These are phyloP conservation scores for Posidonia australis DNA, from an alignment of 106 monocot species.

Conservation along the genomic window DNA sequence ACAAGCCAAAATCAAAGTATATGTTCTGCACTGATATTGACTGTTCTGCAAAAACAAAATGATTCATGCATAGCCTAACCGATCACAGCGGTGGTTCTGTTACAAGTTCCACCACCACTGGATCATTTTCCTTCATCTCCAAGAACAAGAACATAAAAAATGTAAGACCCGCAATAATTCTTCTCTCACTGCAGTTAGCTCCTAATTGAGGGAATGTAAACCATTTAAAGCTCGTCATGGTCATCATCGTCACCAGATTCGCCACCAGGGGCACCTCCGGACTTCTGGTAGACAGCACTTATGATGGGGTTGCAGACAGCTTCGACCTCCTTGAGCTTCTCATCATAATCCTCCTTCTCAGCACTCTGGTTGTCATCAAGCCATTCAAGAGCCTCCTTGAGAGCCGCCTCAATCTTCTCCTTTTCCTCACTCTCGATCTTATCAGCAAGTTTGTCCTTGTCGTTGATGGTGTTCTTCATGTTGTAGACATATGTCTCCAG, in stretches of 20 bases:
- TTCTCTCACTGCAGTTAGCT: no score
- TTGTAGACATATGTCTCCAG: constrained; percentile 44
- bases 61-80: no score
- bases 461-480: constrained; percentile 34
- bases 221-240: constrained; percentile 15
- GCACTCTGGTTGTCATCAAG: constrained; percentile 39
- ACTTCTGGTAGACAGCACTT: constrained; percentile 21
- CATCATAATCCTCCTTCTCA: constrained; percentile 44
- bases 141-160: no score
- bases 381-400: constrained; percentile 39
- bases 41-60: no score
- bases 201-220: no score
- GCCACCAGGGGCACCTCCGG: constrained; percentile 10
- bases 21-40: no score
- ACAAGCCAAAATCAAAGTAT: no score
- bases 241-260: constrained; percentile 7
- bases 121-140: no score
- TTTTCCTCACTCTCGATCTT: constrained; percentile 31
- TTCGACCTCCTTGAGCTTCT: constrained; percentile 43
- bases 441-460: constrained; percentile 30
- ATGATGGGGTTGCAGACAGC: constrained; percentile 35
- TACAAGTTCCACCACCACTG: no score
- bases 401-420: constrained; percentile 29
- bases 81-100: no score
- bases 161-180: no score